Evolutionary conservation across 2,329 filamentous ascomycete genomes (phyloP).

Genomic region (Stemphylium vesicarium): DNA sequence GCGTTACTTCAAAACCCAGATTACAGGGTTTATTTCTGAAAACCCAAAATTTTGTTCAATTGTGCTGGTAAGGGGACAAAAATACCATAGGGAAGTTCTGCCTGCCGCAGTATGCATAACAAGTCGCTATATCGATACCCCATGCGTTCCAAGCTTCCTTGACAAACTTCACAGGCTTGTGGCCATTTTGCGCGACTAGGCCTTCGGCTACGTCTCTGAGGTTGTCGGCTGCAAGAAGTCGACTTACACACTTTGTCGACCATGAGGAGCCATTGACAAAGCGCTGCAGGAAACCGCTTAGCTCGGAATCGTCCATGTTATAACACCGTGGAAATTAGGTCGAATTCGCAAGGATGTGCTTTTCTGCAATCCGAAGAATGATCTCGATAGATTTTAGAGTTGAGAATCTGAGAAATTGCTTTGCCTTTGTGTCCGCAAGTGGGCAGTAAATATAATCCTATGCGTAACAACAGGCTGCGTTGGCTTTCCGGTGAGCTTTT

Average conservation of each 20-base stretch:
- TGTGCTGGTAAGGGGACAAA: not conserved
- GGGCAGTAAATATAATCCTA: too few relatives aligned
- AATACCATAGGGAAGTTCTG: conserved; percentile 5
- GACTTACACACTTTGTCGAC: not conserved
- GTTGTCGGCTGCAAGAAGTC: not conserved
- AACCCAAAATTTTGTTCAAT: not conserved
- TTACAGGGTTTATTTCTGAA: not conserved
- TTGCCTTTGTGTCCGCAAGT: too few relatives aligned
- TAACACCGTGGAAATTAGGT: not conserved
- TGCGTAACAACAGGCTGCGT: too few relatives aligned
- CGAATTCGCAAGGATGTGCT: not conserved
- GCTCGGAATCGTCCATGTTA: not conserved
- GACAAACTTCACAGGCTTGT: not conserved
- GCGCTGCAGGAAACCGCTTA: not conserved
- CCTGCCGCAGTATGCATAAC: not conserved
- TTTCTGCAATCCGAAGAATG: too few relatives aligned
- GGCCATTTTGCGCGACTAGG: not conserved
- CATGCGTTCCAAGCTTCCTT: not conserved
- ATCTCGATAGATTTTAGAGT: too few relatives aligned
- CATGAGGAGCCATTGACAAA: not conserved
- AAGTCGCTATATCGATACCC: not conserved
- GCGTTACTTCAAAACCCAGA: not conserved
- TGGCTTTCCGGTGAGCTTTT: not conserved
- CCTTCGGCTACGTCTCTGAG: not conserved
- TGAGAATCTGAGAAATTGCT: not conserved